These are phyloP conservation scores for Aspergillus ustus DNA, from an alignment of 2,329 filamentous ascomycete species.

Conservation along the genomic window DNA sequence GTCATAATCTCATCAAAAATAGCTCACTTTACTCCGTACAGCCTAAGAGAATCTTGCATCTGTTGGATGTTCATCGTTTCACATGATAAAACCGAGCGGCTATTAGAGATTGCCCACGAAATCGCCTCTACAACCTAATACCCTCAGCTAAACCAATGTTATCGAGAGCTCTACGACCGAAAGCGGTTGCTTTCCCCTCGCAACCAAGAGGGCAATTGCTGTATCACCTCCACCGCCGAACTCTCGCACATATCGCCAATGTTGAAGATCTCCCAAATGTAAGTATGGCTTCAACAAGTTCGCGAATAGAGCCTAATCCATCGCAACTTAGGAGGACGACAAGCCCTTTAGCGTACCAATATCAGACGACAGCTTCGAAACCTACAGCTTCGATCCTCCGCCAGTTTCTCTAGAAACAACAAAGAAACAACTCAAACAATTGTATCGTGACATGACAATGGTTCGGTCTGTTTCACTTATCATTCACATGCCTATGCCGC, in stretches of 20 bases:
- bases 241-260: conserved; percentile 23
- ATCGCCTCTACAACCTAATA: background rate
- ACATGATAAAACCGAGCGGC: too few relatives aligned
- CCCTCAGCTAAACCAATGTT: conserved; percentile 14
- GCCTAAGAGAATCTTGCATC: too few relatives aligned
- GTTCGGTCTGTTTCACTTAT: conserved; percentile 64
- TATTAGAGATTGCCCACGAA: background rate
- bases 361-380: conserved; percentile 96
- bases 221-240: conserved; percentile 15
- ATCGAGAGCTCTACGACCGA: conserved; percentile 14
- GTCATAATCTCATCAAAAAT: background rate
- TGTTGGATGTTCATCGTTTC: too few relatives aligned
- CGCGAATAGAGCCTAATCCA: background rate
- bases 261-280: conserved; percentile 22
- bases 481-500: background rate
- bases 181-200: background rate
- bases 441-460: conserved; percentile 95
- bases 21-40: too few relatives aligned
- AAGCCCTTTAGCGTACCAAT: conserved; percentile 85
- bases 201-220: conserved; percentile 3
- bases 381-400: conserved; percentile 93
- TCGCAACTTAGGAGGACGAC: conserved; percentile 73
- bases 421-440: conserved; percentile 93
- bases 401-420: conserved; percentile 86
- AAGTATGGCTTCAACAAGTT: background rate